A percentile compares a stretch with the other conserved stretches of the same genome.
These are phyloP conservation scores for Pyracantha coccinea DNA, from an alignment of 331 rosid species.

Conservation along the genomic window DNA sequence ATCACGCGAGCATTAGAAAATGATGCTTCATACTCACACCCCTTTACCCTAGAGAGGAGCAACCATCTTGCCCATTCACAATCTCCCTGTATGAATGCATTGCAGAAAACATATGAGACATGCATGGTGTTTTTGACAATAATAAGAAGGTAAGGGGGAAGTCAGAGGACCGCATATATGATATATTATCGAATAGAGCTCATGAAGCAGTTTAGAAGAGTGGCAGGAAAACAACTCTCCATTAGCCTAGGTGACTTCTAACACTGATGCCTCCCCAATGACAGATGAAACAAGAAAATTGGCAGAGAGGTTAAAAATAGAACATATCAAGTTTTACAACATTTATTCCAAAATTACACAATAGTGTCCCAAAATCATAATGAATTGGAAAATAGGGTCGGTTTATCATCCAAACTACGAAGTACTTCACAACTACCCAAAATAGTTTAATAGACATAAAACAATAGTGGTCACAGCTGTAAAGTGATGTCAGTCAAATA, in stretches of 20 bases:
- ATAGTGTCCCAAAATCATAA: not conserved
- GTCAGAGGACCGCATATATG: not conserved
- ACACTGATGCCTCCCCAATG: not conserved
- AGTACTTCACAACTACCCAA: not conserved
- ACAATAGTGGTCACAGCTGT: not conserved
- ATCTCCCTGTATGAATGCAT: slow-evolving; percentile 56
- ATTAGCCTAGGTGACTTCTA: not conserved
- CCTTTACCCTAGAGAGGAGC: slow-evolving; percentile 73
- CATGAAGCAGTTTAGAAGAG: not conserved
- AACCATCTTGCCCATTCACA: slow-evolving; percentile 96
- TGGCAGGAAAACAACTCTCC: not conserved
- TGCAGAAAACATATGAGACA: slow-evolving; percentile 19
- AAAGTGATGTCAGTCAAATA: not conserved
- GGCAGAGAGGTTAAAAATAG: not conserved
- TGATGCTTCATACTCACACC: slow-evolving; percentile 82
- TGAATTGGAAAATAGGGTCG: not conserved
- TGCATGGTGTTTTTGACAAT: not conserved
- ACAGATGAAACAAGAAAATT: not conserved
- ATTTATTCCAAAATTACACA: not conserved
- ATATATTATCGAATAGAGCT: not conserved
- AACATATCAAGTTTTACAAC: not conserved
- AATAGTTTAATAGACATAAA: not conserved
- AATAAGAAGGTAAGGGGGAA: not conserved
- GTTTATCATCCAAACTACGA: not conserved
- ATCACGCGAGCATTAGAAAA: slow-evolving; percentile 76